phyloP scores from a whole-genome alignment of 2,329 filamentous ascomycete species.

The Falciphora oryzae region DNA sequence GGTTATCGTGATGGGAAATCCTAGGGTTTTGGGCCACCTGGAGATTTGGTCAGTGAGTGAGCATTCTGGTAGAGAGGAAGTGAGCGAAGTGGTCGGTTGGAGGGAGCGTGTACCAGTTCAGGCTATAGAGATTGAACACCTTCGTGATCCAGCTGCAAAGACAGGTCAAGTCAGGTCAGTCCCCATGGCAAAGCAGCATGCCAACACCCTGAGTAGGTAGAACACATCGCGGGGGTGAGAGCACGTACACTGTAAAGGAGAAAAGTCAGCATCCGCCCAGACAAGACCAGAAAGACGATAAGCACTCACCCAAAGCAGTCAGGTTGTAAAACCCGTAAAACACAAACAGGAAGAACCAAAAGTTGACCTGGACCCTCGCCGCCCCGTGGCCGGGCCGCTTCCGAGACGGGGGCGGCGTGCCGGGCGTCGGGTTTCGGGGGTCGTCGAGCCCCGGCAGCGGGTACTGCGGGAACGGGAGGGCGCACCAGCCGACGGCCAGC shows the following conservation, averaged over 20 bases:
- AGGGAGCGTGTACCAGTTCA: slow-evolving; percentile 51
- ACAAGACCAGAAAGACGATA: background rate
- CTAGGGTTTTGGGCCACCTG: slow-evolving; percentile 57
- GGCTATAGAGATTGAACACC: slow-evolving; percentile 63
- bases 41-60: background rate
- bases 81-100: background rate
- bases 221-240: background rate
- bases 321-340: slow-evolving; percentile 67
- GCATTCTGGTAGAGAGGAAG: background rate
- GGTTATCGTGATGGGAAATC: slow-evolving; percentile 58
- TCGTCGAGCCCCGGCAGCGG: slow-evolving; percentile 41
- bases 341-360: slow-evolving; percentile 66
- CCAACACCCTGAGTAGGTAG: no score
- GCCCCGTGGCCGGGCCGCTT: slow-evolving; percentile 56
- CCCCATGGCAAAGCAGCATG: no score
- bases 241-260: background rate
- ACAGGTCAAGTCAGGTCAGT: background rate
- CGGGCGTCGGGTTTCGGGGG: slow-evolving; percentile 12
- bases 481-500: slow-evolving; percentile 59
- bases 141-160: slow-evolving; percentile 60
- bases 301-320: slow-evolving; percentile 41
- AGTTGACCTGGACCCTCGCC: slow-evolving; percentile 59
- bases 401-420: slow-evolving; percentile 18
- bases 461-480: slow-evolving; percentile 60
- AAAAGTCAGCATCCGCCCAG: background rate